Percentiles rank a stretch among this genome's conserved stretches.
phyloP scores from a whole-genome alignment of 768 basidiomycete genomes.

The Leccinum subtestaceum region DNA sequence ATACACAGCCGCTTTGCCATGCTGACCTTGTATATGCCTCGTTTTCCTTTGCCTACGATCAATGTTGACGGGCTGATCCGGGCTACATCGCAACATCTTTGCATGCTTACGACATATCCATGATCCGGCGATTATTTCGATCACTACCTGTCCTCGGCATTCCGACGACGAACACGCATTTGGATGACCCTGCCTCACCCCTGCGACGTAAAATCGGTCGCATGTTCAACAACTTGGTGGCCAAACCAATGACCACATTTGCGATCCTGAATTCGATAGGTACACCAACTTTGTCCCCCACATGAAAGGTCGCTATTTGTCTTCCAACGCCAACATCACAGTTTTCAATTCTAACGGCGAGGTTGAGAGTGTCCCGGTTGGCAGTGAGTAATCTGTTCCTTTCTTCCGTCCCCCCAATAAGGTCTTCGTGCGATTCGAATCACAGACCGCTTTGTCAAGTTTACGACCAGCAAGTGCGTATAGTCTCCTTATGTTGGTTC shows the following conservation, averaged over 20 bases:
- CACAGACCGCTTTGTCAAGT: conserved; percentile 62
- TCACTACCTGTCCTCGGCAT: background rate
- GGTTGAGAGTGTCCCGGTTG: conserved; percentile 41
- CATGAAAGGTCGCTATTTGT: conserved; percentile 70
- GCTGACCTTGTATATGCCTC: conserved; percentile 3
- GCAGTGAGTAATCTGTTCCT: conserved; percentile 31
- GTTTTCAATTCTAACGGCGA: conserved; percentile 34
- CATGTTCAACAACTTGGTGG: background rate
- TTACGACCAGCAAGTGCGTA: conserved; percentile 66
- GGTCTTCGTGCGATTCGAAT: conserved; percentile 26
- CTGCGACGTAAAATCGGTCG: background rate
- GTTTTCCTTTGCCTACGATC: background rate
- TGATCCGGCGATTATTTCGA: background rate
- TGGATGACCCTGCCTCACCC: background rate
- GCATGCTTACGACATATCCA: background rate
- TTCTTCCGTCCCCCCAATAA: conserved; percentile 26
- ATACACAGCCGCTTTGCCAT: background rate
- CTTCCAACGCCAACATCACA: conserved; percentile 79
- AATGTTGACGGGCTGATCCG: background rate
- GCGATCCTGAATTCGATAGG: conserved; percentile 30
- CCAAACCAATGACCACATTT: background rate
- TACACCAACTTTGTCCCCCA: conserved; percentile 64
- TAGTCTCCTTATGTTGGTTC: background rate
- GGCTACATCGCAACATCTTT: background rate
- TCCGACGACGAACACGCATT: background rate